phyloP scores from a whole-genome alignment of 768 basidiomycete species.

The Punctularia strigosozonata region DNA sequence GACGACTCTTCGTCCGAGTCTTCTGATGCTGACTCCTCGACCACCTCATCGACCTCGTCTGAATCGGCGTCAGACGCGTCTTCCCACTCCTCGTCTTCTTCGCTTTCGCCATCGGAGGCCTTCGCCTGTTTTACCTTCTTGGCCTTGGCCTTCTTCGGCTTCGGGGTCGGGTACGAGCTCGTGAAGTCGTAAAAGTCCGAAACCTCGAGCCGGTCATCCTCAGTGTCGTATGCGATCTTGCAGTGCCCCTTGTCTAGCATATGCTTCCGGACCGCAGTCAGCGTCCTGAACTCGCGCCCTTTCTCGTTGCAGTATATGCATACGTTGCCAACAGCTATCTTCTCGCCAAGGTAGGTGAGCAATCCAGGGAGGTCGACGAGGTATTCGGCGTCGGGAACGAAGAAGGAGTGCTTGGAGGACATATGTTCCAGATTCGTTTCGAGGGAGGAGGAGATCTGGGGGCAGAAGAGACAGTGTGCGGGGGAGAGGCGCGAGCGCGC shows the following conservation, averaged over 20 bases:
- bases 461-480: slow-evolving; percentile 81
- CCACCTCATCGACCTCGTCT: slow-evolving; percentile 14
- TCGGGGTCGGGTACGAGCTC: slow-evolving; percentile 53
- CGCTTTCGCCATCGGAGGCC: slow-evolving; percentile 24
- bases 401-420: slow-evolving; percentile 82
- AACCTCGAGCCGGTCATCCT: slow-evolving; percentile 71
- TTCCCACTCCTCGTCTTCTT: slow-evolving; percentile 15
- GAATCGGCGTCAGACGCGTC: slow-evolving; percentile 22
- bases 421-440: slow-evolving; percentile 77
- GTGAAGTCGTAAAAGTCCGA: slow-evolving; percentile 94
- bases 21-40: slow-evolving; percentile 20
- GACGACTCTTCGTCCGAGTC: slow-evolving; percentile 29
- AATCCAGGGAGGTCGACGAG: slow-evolving; percentile 78
- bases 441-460: slow-evolving; percentile 34
- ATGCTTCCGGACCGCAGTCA: slow-evolving; percentile 87
- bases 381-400: slow-evolving; percentile 89
- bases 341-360: slow-evolving; percentile 79
- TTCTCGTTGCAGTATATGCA: slow-evolving; percentile 87
- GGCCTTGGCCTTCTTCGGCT: too few species aligned
- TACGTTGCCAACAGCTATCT: slow-evolving; percentile 84
- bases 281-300: slow-evolving; percentile 67
- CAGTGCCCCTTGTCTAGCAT: slow-evolving; percentile 96
- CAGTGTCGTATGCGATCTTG: slow-evolving; percentile 85
- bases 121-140: slow-evolving; percentile 22
- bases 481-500: slow-evolving; percentile 52